Base-by-base conservation (phyloP, 805 yeast species). In the Myxozyma udenii region DNA sequence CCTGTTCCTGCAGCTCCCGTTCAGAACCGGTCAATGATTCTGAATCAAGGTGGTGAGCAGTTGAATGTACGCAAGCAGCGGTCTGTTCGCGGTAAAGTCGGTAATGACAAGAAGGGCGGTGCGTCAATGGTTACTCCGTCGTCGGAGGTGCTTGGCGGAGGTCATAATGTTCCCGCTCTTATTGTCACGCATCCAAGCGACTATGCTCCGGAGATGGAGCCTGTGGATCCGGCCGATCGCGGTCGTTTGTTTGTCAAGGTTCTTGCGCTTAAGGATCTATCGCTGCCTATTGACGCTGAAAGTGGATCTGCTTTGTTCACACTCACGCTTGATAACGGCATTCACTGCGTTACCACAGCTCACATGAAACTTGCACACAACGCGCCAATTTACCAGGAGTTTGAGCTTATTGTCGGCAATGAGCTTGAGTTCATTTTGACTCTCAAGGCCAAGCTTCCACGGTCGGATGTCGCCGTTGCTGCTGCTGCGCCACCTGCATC, bases 281-380 rank as follows among this genome's bases (percentile, higher is more conserved):
- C 63, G 3, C 63, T 81, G 49, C 79, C 81, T 1, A 75, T 45
- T 9, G 47, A 37, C 2, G 24, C 23, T 12, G 49, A 50, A 12
- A 50, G 52, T 47, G 19, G 48, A 4, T 65, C 73, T 28, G 79
- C 78, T 2, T 66, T 70, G 16, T 77, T 80, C 62, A 71, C 75
- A 23, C 60, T 81, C 16, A 65, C 68, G 18, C 69, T 84, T 48
- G 96, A 89, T 65, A 89, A 89, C 65, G 95, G 95, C 4, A 79
- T 81, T 35, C 95, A 89, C 64, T 78, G 87, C 52, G 77, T 87
- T 43, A 78, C 81, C 33, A 87, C 95, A 0, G 78, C 81, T 6
- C 74, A 76, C 66, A 59, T 67, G 41, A 56, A 62, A 0, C 48
- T 77, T n/a, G 44, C 53, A 12, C 63, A 64, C 24, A 57, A 58